Percentiles rank a stretch among this genome's conserved stretches.
phyloP scores from a whole-genome alignment of 1,284 basidiomycete genomes.

The Ceratobasidium sp. region DNA sequence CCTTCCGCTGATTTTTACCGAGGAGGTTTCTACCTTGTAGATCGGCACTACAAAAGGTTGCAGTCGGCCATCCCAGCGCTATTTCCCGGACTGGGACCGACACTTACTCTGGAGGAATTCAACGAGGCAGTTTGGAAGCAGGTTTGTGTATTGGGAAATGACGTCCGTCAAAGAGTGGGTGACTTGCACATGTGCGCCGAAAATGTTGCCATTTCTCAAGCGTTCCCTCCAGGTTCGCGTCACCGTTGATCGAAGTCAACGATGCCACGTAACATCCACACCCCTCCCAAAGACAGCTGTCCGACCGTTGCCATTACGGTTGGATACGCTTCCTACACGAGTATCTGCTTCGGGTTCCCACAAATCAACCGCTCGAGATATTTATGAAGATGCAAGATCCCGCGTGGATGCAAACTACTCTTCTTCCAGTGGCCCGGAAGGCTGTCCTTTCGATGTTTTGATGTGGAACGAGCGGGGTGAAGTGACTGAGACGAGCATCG shows the following conservation, averaged over 20 bases:
- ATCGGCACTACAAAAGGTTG: constrained; percentile 2
- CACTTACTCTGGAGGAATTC: not conserved
- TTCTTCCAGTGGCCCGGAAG: not conserved
- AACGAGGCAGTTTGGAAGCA: not conserved
- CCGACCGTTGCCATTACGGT: not conserved
- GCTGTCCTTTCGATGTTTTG: constrained; percentile 18
- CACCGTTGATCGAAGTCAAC: not conserved
- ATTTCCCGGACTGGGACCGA: not conserved
- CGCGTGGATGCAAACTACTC: constrained; percentile 12
- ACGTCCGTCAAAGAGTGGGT: constrained; percentile 12
- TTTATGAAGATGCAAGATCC: constrained; percentile 6
- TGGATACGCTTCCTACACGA: constrained; percentile 7
- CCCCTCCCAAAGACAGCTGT: not conserved
- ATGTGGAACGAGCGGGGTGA: constrained; percentile 12
- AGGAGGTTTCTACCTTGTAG: constrained; percentile 19
- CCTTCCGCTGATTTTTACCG: not conserved
- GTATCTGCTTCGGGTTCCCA: not conserved
- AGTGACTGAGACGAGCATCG: constrained; percentile 20
- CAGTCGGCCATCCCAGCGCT: not conserved
- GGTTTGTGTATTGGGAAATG: not conserved
- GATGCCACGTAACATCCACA: constrained; percentile 1
- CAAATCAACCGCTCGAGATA: constrained; percentile 5
- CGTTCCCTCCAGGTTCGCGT: constrained; percentile 8
- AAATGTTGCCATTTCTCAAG: not conserved
- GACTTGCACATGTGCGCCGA: not conserved